Percentiles rank a stretch among this genome's conserved stretches.
Conservation (phyloP, 148 eudicot species). For the Chenopodium formosanum region DNA sequence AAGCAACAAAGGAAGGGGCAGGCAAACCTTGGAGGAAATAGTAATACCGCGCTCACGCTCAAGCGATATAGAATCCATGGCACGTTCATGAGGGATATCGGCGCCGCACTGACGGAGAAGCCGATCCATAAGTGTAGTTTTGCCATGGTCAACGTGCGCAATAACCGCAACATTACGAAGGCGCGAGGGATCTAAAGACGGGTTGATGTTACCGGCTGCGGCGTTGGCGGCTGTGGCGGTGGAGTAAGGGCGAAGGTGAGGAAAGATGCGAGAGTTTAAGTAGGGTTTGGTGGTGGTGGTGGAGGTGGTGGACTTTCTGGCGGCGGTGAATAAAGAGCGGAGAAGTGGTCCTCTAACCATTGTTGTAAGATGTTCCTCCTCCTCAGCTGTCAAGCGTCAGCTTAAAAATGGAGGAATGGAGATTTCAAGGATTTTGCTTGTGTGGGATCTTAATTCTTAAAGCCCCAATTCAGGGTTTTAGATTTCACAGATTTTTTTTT, state of each 20-base stretch:
- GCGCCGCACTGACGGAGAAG: conserved; percentile 94
- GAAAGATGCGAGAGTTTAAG: conserved; percentile 23
- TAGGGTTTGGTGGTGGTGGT: conserved; percentile 23
- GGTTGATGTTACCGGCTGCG: conserved; percentile 24
- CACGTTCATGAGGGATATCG: conserved; percentile 87
- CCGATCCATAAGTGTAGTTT: conserved; percentile 96
- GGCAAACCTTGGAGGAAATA: conserved; percentile 75
- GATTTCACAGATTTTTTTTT: not conserved
- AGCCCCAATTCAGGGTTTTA: not conserved
- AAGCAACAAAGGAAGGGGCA: not conserved
- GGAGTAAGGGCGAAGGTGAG: conserved; percentile 32
- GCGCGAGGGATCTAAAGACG: conserved; percentile 57
- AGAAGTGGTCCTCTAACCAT: conserved; percentile 60
- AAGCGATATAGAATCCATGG: conserved; percentile 72
- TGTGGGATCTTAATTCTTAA: not conserved
- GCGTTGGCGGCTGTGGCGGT: conserved; percentile 42
- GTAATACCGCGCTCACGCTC: conserved; percentile 97
- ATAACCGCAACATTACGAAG: conserved; percentile 92
- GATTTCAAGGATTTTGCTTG: not conserved
- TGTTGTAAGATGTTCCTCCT: not conserved
- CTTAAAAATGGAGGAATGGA: not conserved
- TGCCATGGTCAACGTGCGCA: conserved; percentile 95
- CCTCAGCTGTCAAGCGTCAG: not conserved
- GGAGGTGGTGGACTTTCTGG: conserved; percentile 21
- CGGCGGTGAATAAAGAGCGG: conserved; percentile 54